Evolutionary conservation across 192 early-diverging fungal genomes (phyloP).

Genomic region (Phycomyces nitens): DNA sequence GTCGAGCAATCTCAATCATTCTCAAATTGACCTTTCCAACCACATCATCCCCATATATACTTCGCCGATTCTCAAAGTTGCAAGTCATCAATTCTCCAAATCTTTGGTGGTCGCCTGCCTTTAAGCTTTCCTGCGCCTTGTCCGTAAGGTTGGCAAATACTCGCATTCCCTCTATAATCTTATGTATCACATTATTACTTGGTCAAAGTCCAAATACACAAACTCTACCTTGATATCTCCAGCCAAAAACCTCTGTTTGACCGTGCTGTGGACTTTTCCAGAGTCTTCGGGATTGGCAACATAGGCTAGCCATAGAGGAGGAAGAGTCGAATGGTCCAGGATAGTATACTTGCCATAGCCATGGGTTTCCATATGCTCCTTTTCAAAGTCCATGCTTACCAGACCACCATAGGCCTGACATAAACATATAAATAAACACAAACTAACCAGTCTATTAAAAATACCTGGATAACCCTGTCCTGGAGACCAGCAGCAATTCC

Average conservation of each 20-base stretch:
- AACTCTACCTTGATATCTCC: conserved; percentile 51
- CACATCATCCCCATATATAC: conserved; percentile 47
- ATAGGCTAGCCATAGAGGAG: conserved; percentile 51
- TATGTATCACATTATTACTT: neutral
- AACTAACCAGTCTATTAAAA: neutral
- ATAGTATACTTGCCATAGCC: conserved; percentile 49
- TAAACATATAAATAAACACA: neutral
- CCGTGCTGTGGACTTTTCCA: conserved; percentile 54
- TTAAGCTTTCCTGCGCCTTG: conserved; percentile 33
- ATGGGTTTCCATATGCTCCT: conserved; percentile 40
- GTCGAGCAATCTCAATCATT: conserved; percentile 47
- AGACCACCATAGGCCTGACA: conserved; percentile 44
- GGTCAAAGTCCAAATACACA: neutral
- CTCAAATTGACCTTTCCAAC: conserved; percentile 47
- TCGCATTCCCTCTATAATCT: conserved; percentile 52
- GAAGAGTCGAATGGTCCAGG: conserved; percentile 35
- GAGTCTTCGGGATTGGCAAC: conserved; percentile 53
- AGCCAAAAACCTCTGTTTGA: conserved; percentile 42
- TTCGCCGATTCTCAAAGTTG: conserved; percentile 52
- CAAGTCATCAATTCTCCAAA: conserved; percentile 52
- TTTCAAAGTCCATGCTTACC: conserved; percentile 63
- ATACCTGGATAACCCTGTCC: conserved; percentile 61
- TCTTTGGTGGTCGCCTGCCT: conserved; percentile 12
- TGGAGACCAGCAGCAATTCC: conserved; percentile 59
- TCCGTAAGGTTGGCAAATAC: conserved; percentile 42